These are phyloP conservation scores for Abrus pulchellus DNA, from an alignment of 306 rosid genomes.

Conservation along the genomic window DNA sequence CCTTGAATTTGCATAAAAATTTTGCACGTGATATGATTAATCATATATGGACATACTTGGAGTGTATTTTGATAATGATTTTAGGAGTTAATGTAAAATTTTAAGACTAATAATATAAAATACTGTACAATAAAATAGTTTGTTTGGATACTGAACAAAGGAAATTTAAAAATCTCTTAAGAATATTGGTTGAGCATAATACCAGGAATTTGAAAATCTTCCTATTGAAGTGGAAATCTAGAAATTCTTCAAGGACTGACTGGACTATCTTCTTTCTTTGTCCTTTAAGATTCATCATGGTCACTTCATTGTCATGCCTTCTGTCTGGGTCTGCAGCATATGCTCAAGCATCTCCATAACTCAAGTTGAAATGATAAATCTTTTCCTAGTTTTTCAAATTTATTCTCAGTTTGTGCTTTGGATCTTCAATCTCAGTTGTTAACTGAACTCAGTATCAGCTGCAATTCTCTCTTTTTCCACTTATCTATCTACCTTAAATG, in stretches of 20 bases:
- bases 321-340: not conserved
- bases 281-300: not conserved
- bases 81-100: not conserved
- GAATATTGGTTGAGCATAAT: slow-evolving; percentile 3
- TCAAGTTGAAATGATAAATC: slow-evolving; percentile 3
- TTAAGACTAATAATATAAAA: not conserved
- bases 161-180: not conserved
- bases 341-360: not conserved
- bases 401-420: not conserved
- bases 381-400: not conserved
- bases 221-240: no score
- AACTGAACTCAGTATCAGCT: not conserved
- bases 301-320: not conserved
- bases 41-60: not conserved
- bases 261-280: not conserved
- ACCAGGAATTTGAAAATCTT: not conserved
- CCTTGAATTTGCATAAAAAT: slow-evolving; percentile 18
- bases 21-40: not conserved
- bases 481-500: not conserved
- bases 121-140: no score
- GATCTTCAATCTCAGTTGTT: slow-evolving; percentile 1
- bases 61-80: not conserved
- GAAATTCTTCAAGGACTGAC: not conserved
- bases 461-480: not conserved
- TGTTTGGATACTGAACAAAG: not conserved